phyloP scores from a whole-genome alignment of 1,284 basidiomycete genomes.

The Trichosporon asahii region DNA sequence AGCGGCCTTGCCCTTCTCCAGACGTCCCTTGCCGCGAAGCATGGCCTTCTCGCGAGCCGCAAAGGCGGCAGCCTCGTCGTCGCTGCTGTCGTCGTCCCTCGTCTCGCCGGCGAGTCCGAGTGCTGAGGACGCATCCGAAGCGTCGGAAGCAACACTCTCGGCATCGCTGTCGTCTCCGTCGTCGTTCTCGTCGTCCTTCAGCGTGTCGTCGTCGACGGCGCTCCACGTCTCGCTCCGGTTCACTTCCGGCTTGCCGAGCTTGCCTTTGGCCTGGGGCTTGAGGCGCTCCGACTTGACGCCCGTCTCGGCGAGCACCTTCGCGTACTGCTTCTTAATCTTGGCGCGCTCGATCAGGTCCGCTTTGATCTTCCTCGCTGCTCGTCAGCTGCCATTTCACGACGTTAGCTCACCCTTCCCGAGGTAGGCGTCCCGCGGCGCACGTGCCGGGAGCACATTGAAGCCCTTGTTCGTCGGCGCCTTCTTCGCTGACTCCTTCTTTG shows the following conservation, averaged over 20 bases:
- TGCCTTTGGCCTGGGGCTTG: neutral
- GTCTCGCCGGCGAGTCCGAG: constrained; percentile 9
- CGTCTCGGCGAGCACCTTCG: constrained; percentile 51
- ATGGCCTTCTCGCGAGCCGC: constrained; percentile 6
- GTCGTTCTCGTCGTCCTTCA: constrained; percentile 14
- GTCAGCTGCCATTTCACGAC: neutral
- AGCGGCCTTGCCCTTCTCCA: neutral
- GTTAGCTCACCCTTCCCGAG: constrained; percentile 49
- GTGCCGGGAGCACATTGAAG: constrained; percentile 49
- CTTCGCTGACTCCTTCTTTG: constrained; percentile 11
- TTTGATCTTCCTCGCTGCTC: constrained; percentile 55
- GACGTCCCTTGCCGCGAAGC: neutral
- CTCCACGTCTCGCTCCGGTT: neutral
- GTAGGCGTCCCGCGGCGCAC: constrained; percentile 50
- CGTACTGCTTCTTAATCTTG: constrained; percentile 56
- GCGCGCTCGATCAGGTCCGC: constrained; percentile 56
- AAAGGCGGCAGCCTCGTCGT: constrained; percentile 16
- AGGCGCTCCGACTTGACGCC: constrained; percentile 2
- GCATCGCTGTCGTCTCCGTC: constrained; percentile 3
- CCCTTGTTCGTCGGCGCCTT: constrained; percentile 23
- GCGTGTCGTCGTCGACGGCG: constrained; percentile 11
- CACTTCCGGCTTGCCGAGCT: neutral
- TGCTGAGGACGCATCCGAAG: constrained; percentile 11
- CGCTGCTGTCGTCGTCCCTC: neutral
- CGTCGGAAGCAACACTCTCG: constrained; percentile 7